These are phyloP conservation scores for Tetraselmis chui DNA, from an alignment of 139 green algal genomes.

Conservation along the genomic window DNA sequence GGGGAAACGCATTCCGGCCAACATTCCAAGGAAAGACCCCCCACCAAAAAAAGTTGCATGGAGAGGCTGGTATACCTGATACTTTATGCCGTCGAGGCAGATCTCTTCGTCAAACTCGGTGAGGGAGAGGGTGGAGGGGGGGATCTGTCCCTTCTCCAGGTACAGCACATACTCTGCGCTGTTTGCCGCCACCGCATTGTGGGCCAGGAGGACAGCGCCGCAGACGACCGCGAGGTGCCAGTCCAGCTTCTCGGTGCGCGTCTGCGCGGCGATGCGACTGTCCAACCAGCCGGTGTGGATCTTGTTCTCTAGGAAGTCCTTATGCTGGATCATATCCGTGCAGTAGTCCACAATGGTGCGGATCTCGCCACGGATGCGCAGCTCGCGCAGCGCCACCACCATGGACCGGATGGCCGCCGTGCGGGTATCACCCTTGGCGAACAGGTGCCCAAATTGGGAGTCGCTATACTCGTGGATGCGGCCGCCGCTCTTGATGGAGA, in stretches of 20 bases:
- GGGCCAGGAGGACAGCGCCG: constrained; percentile 58
- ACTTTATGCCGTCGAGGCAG: constrained; percentile 75
- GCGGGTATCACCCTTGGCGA: constrained; percentile 79
- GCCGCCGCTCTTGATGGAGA: constrained; percentile 85
- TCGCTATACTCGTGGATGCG: constrained; percentile 97
- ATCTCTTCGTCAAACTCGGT: constrained; percentile 43
- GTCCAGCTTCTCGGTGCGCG: constrained; percentile 44
- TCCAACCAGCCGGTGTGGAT: constrained; percentile 97
- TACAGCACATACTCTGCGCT: constrained; percentile 83
- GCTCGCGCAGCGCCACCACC: constrained; percentile 88
- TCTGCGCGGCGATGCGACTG: constrained; percentile 73
- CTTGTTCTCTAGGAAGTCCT: constrained; percentile 64
- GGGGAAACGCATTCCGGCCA: too few species aligned
- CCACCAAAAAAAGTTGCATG: too few species aligned
- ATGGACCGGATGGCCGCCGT: constrained; percentile 80
- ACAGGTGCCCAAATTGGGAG: constrained; percentile 96
- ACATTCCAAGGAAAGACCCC: too few species aligned
- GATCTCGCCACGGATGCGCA: constrained; percentile 93
- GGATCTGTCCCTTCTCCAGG: constrained; percentile 92
- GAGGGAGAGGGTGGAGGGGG: constrained; percentile 66
- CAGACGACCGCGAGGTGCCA: constrained; percentile 89
- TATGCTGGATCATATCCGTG: constrained; percentile 68
- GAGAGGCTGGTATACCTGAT: too few species aligned
- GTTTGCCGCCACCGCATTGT: constrained; percentile 36
- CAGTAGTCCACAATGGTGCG: constrained; percentile 83